These are phyloP conservation scores for Diaporthe citriasiana DNA, from an alignment of 2,329 filamentous ascomycete species.

Conservation along the genomic window DNA sequence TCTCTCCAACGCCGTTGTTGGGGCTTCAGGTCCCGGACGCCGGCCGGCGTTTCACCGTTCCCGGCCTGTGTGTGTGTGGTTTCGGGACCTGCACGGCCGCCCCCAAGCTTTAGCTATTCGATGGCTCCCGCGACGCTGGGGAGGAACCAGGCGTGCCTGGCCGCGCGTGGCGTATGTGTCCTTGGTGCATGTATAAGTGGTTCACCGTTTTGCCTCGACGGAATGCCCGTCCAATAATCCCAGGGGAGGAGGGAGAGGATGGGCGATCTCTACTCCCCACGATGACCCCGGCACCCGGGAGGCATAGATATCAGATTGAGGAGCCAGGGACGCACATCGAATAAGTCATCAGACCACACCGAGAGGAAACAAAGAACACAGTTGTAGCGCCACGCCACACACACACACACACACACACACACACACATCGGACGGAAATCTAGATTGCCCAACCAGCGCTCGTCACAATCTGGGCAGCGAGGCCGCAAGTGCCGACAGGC, in stretches of 20 bases:
- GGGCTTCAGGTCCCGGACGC: constrained; percentile 15
- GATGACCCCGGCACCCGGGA: not conserved
- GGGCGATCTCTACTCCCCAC: not conserved
- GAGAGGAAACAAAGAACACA: not conserved
- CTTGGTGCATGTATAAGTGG: not conserved
- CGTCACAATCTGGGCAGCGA: constrained; percentile 18
- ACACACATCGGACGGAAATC: constrained; percentile 18
- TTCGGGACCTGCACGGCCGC: constrained; percentile 20
- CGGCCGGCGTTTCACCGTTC: constrained; percentile 28
- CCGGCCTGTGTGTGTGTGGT: constrained; percentile 11
- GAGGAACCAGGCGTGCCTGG: not conserved
- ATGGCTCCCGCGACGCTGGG: not conserved
- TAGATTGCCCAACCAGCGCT: constrained; percentile 14
- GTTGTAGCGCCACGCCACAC: too few relatives aligned
- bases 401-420: too few relatives aligned
- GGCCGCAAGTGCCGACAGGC: constrained; percentile 18
- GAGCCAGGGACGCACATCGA: constrained; percentile 20
- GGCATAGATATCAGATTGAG: not conserved
- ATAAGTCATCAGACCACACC: constrained; percentile 13
- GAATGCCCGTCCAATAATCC: not conserved
- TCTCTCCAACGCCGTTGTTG: not conserved
- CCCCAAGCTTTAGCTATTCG: not conserved
- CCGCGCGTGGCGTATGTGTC: too few relatives aligned
- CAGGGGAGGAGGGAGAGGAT: not conserved
- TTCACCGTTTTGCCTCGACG: not conserved